Evolutionary conservation across 352 stramenopile species (phyloP).

Genomic region (Phytophthora lateralis): DNA sequence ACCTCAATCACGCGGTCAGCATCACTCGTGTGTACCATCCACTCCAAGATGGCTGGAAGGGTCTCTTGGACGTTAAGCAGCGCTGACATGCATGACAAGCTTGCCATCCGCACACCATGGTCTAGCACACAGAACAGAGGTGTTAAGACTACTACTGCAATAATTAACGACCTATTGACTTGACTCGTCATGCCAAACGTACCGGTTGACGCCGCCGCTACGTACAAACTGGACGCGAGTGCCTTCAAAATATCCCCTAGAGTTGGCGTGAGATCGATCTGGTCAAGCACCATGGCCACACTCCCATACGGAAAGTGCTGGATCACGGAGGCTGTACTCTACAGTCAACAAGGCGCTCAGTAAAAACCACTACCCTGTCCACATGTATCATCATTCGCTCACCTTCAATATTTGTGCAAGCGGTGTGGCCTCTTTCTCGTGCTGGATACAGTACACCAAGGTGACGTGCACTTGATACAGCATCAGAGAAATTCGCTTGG

Average conservation of each 20-base stretch:
- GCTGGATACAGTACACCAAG: conserved; percentile 82
- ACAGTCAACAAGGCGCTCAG: conserved; percentile 10
- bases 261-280: conserved; percentile 56
- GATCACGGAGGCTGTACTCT: conserved; percentile 73
- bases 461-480: conserved; percentile 85
- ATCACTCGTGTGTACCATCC: conserved; percentile 68
- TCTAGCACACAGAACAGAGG: conserved; percentile 40
- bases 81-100: conserved; percentile 77
- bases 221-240: conserved; percentile 74
- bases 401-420: conserved; percentile 81
- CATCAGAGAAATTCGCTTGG: conserved; percentile 84
- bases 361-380: background rate
- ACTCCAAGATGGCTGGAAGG: conserved; percentile 66
- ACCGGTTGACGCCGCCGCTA: conserved; percentile 61
- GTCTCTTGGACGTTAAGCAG: conserved; percentile 78
- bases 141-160: background rate
- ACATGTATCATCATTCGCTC: conserved; percentile 4
- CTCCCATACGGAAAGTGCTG: conserved; percentile 82
- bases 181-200: conserved; percentile 2
- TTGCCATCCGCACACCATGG: conserved; percentile 79
- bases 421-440: conserved; percentile 65
- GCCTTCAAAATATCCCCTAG: conserved; percentile 71
- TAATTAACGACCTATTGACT: background rate
- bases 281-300: conserved; percentile 53
- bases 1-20: conserved; percentile 52